A percentile compares a stretch with the other conserved stretches of the same genome.
Evolutionary conservation across 495 filamentous ascomycete species (phyloP).

Genomic region (Aspergillus leporis): DNA sequence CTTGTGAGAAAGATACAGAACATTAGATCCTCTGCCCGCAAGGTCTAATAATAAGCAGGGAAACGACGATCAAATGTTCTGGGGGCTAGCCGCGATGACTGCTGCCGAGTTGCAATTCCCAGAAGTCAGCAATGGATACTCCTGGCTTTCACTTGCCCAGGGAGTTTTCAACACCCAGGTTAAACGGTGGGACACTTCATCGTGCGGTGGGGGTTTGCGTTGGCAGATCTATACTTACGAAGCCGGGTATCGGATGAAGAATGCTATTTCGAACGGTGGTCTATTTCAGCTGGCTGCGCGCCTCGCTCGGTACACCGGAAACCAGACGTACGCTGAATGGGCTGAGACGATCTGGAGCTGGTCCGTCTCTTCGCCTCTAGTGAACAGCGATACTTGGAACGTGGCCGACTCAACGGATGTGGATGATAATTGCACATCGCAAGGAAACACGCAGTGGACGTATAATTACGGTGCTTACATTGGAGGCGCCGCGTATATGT

Average conservation of each 20-base stretch:
- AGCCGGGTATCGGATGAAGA: slow-evolving; percentile 79
- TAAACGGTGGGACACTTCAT: slow-evolving; percentile 63
- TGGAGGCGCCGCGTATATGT: slow-evolving; percentile 76
- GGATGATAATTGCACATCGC: slow-evolving; percentile 54
- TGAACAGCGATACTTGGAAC: slow-evolving; percentile 46
- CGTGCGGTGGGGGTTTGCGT: slow-evolving; percentile 74
- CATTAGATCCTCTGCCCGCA: neutral
- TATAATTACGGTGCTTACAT: slow-evolving; percentile 77
- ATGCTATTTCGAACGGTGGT: slow-evolving; percentile 74
- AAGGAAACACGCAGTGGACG: slow-evolving; percentile 68
- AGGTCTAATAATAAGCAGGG: slow-evolving; percentile 34
- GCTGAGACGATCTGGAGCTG: slow-evolving; percentile 72
- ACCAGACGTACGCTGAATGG: slow-evolving; percentile 75
- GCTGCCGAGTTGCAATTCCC: slow-evolving; percentile 75
- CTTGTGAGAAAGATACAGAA: slow-evolving; percentile 13
- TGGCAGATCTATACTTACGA: slow-evolving; percentile 88
- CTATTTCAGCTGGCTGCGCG: slow-evolving; percentile 83
- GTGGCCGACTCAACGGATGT: slow-evolving; percentile 69
- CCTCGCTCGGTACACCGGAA: slow-evolving; percentile 71
- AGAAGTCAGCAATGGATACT: slow-evolving; percentile 53
- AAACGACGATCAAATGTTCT: slow-evolving; percentile 81
- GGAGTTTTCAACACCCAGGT: slow-evolving; percentile 66
- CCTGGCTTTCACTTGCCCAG: slow-evolving; percentile 62
- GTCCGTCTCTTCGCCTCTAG: slow-evolving; percentile 57
- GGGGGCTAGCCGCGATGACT: slow-evolving; percentile 71